phyloP scores from a whole-genome alignment of 2,329 filamentous ascomycete species.

The Penicillium sp. region DNA sequence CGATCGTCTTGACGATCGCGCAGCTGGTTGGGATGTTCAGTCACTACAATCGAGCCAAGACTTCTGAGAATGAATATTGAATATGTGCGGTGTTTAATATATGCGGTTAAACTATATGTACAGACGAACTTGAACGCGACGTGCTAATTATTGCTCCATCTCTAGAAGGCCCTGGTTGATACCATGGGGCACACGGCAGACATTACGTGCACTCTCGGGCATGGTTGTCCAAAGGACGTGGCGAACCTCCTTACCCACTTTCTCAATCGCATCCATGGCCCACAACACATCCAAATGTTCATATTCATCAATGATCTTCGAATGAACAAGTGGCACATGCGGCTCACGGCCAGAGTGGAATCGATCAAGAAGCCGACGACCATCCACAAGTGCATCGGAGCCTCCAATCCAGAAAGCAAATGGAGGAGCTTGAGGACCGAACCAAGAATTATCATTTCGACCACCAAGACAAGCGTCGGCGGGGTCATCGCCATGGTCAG shows the following conservation, averaged over 20 bases:
- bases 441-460: constrained; percentile 70
- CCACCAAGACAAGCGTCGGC: constrained; percentile 21
- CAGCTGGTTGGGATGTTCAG: no score
- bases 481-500: constrained; percentile 21
- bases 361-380: constrained; percentile 70
- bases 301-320: constrained; percentile 81
- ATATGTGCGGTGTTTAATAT: no score
- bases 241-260: constrained; percentile 79
- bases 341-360: constrained; percentile 81
- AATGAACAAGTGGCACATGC: constrained; percentile 77
- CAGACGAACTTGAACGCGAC: no score
- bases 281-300: constrained; percentile 95
- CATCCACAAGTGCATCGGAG: constrained; percentile 82
- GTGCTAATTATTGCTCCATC: not conserved
- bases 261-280: constrained; percentile 85
- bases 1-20: no score
- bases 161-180: constrained; percentile 10
- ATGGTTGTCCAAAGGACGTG: constrained; percentile 84
- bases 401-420: constrained; percentile 89
- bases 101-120: no score
- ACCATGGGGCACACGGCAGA: constrained; percentile 67
- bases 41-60: no score
- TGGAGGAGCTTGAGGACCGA: constrained; percentile 75
- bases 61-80: no score
- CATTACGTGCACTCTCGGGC: constrained; percentile 56